Evolutionary conservation across 805 yeast genomes (phyloP).

Genomic region (Lipomyces sp.): DNA sequence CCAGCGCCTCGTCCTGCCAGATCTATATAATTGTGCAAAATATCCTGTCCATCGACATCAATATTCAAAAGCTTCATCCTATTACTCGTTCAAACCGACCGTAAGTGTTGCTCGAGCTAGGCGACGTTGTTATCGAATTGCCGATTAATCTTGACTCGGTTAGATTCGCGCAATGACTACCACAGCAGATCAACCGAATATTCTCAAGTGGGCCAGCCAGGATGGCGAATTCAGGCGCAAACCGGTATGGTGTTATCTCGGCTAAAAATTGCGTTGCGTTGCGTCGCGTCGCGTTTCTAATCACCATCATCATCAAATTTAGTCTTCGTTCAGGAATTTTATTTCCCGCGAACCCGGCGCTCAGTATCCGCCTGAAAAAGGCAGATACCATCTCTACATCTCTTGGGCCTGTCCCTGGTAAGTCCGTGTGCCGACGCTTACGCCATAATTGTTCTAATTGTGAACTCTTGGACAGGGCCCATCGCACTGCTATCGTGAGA

Average conservation of each 20-base stretch:
- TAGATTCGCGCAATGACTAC: not conserved
- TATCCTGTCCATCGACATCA: no score
- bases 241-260: constrained; percentile 23
- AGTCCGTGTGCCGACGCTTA: constrained; percentile 63
- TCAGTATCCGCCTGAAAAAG: constrained; percentile 71
- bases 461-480: constrained; percentile 57
- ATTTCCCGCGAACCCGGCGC: constrained; percentile 70
- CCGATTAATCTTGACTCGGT: no score
- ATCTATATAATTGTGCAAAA: not conserved
- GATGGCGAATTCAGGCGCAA: constrained; percentile 39
- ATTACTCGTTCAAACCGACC: no score
- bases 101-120: no score
- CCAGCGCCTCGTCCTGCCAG: not conserved
- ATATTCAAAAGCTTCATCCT: no score
- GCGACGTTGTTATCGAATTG: no score
- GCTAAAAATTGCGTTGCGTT: no score
- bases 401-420: constrained; percentile 95
- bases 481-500: constrained; percentile 76
- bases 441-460: not conserved
- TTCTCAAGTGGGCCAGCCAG: constrained; percentile 34
- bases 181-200: constrained; percentile 12
- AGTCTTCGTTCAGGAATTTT: constrained; percentile 60
- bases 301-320: not conserved
- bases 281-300: not conserved
- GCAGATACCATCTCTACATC: constrained; percentile 86